phyloP scores from a whole-genome alignment of 108 stramenopile genomes.

The Skeletonema grethae region DNA sequence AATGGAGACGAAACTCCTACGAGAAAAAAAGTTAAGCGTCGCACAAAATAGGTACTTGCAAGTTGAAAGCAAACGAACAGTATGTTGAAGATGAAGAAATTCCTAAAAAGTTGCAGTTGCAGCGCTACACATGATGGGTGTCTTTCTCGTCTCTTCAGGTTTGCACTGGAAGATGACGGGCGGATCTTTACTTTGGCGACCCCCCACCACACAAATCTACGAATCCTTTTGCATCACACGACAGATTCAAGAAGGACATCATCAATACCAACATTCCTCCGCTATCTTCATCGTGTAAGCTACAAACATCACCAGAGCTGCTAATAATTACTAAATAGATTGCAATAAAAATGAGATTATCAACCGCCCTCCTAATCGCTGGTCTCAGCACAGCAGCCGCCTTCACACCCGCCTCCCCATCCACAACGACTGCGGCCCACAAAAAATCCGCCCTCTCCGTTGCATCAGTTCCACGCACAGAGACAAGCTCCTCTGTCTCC shows the following conservation, averaged over 20 bases:
- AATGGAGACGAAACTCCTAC: too few species aligned
- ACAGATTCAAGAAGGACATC: background rate
- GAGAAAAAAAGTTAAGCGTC: too few species aligned
- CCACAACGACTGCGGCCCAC: background rate
- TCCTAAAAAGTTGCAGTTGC: too few species aligned
- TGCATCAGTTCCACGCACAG: constrained; percentile 14
- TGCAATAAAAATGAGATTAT: constrained; percentile 31
- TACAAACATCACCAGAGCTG: background rate
- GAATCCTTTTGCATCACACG: background rate
- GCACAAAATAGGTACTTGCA: too few species aligned
- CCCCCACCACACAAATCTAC: background rate
- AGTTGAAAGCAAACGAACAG: too few species aligned
- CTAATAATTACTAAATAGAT: background rate
- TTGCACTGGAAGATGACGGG: too few species aligned
- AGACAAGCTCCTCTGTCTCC: constrained; percentile 13
- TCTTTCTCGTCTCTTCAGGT: too few species aligned
- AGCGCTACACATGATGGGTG: too few species aligned
- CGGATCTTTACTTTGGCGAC: background rate
- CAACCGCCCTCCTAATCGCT: constrained; percentile 22
- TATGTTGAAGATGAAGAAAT: too few species aligned
- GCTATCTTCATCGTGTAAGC: background rate
- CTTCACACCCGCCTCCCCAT: constrained; percentile 19
- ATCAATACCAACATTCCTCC: background rate
- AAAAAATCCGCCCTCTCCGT: constrained; percentile 7
- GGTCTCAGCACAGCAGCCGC: constrained; percentile 22